Conservation (phyloP, 2,329 filamentous ascomycete species). For the Talaromyces marneffei region DNA sequence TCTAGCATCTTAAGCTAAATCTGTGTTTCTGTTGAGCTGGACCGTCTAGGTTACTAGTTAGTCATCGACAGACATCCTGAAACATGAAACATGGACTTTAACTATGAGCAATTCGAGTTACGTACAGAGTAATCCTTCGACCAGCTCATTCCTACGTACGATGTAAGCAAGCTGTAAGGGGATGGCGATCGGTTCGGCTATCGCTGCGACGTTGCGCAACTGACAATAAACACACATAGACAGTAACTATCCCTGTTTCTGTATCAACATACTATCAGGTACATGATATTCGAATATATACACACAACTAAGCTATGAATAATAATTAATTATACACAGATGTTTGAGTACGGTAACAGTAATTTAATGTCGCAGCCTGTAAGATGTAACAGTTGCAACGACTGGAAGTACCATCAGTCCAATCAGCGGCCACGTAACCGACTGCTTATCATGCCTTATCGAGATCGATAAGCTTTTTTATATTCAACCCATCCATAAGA, state of each 20-base stretch:
- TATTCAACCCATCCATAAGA: too few species aligned
- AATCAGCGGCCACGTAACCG: background rate
- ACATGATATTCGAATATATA: background rate
- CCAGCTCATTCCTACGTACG: background rate
- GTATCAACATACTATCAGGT: background rate
- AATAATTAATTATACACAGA: background rate
- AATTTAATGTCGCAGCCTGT: background rate
- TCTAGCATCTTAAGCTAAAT: background rate
- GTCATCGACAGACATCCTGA: background rate
- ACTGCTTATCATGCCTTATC: background rate
- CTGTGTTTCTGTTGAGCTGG: background rate
- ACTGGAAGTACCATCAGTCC: background rate
- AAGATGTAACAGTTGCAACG: slow-evolving; percentile 15
- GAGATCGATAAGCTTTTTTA: background rate
- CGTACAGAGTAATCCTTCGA: background rate
- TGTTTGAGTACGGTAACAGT: background rate
- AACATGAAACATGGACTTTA: background rate
- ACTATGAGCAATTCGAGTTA: background rate
- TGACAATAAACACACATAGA: too few species aligned
- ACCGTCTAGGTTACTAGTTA: background rate
- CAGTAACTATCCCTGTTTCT: too few species aligned
- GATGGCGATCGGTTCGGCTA: background rate
- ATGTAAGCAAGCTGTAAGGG: background rate
- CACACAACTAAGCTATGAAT: background rate
- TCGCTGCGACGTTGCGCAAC: too few species aligned